Evolutionary conservation across 768 basidiomycete species (phyloP).

Genomic region (Rhodotorula babjevae): DNA sequence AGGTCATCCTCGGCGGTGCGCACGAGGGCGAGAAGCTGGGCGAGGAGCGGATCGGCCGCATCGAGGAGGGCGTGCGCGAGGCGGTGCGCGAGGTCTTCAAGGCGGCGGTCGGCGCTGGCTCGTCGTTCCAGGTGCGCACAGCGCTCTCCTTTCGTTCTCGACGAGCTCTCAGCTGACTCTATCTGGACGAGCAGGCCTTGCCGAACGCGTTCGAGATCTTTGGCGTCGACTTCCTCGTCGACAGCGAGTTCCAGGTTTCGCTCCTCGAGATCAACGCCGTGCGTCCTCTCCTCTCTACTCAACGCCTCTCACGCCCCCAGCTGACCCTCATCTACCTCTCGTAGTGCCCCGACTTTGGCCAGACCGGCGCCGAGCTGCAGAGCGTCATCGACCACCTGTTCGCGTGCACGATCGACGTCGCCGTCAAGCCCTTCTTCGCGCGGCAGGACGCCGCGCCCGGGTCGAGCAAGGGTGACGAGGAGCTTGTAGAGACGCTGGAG

Average conservation of each 20-base stretch:
- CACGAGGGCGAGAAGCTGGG: slow-evolving; percentile 43
- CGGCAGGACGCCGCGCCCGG: neutral
- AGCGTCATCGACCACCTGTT: slow-evolving; percentile 38
- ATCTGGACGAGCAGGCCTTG: slow-evolving; percentile 56
- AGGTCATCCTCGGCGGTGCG: slow-evolving; percentile 31
- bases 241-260: slow-evolving; percentile 56
- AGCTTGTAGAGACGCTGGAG: slow-evolving; percentile 14
- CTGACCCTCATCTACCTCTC: neutral
- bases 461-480: neutral
- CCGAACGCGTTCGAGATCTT: slow-evolving; percentile 93
- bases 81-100: slow-evolving; percentile 74
- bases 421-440: slow-evolving; percentile 28
- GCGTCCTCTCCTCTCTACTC: neutral
- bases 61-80: slow-evolving; percentile 61
- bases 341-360: slow-evolving; percentile 73
- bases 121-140: slow-evolving; percentile 73
- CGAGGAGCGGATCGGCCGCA: slow-evolving; percentile 51
- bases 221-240: slow-evolving; percentile 83
- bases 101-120: slow-evolving; percentile 70
- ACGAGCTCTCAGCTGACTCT: slow-evolving; percentile 24
- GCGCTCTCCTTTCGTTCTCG: no score
- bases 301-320: neutral
- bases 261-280: slow-evolving; percentile 90
- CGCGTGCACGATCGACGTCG: slow-evolving; percentile 14
- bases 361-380: slow-evolving; percentile 56